Percentiles rank a stretch among this genome's conserved stretches.
Conservation (phyloP, 192 early-diverging fungal genomes). For the Umbelopsis sp. region DNA sequence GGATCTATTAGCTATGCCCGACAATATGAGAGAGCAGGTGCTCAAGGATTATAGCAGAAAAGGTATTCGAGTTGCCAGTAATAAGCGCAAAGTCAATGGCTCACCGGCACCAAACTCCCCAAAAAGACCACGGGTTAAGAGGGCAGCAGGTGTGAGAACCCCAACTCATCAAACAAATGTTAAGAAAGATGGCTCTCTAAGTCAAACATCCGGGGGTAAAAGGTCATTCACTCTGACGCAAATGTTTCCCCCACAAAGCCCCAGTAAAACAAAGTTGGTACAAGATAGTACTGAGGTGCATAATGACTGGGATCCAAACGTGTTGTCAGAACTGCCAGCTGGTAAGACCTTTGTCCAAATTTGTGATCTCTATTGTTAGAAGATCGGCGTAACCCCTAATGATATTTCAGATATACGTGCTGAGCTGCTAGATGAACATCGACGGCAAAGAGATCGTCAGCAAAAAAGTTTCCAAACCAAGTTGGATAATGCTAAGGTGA, state of each 20-base stretch:
- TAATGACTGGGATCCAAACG: slow-evolving; percentile 12
- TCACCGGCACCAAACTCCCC: neutral
- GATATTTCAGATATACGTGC: slow-evolving; percentile 23
- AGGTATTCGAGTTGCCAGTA: neutral
- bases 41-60: slow-evolving; percentile 28
- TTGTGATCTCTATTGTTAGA: neutral
- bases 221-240: slow-evolving; percentile 12
- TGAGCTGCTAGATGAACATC: slow-evolving; percentile 21
- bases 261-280: neutral
- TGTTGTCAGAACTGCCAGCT: slow-evolving; percentile 20
- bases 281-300: neutral
- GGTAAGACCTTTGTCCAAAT: slow-evolving; percentile 13
- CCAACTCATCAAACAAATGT: neutral
- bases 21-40: slow-evolving; percentile 31
- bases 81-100: neutral
- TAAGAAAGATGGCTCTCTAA: neutral
- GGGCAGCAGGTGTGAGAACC: neutral
- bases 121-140: neutral
- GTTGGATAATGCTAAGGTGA: neutral
- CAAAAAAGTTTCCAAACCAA: slow-evolving; percentile 1
- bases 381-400: neutral
- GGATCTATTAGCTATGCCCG: slow-evolving; percentile 42
- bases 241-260: slow-evolving; percentile 21
- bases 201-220: neutral
- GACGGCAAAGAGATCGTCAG: slow-evolving; percentile 6